These are phyloP conservation scores for Dactylellina haptotyla DNA, from an alignment of 2,329 filamentous ascomycete species.

Conservation along the genomic window DNA sequence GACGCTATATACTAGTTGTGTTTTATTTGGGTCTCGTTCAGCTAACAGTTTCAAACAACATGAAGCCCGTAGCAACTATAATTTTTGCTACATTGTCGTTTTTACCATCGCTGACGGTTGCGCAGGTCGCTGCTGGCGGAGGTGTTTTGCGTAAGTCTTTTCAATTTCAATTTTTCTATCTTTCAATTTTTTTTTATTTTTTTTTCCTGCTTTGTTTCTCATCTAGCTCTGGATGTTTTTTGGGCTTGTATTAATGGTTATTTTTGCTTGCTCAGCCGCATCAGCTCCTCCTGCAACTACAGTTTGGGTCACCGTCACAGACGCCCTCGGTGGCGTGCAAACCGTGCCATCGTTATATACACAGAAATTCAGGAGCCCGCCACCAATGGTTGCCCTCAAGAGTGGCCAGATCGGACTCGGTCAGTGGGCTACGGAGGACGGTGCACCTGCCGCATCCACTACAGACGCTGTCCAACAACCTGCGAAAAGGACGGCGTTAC, in stretches of 20 bases:
- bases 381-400: slow-evolving; percentile 33
- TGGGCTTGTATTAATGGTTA: neutral
- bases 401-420: slow-evolving; percentile 48
- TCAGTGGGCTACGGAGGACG: slow-evolving; percentile 22
- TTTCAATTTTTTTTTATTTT: neutral
- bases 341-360: slow-evolving; percentile 46
- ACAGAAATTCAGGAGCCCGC: slow-evolving; percentile 29
- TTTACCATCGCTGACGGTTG: slow-evolving; percentile 32
- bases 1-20: too few relatives aligned
- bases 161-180: neutral
- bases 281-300: slow-evolving; percentile 30
- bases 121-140: slow-evolving; percentile 48
- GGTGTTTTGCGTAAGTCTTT: slow-evolving; percentile 45
- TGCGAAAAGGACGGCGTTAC: slow-evolving; percentile 15
- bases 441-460: slow-evolving; percentile 17
- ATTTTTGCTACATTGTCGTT: slow-evolving; percentile 15
- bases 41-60: neutral
- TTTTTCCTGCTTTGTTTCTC: neutral
- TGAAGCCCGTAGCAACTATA: slow-evolving; percentile 30
- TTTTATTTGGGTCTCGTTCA: too few relatives aligned
- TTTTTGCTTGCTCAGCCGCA: slow-evolving; percentile 4
- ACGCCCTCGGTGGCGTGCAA: slow-evolving; percentile 29
- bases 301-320: slow-evolving; percentile 50
- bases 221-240: neutral
- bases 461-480: neutral